Percentiles rank a stretch among this genome's conserved stretches.
phyloP scores from a whole-genome alignment of 495 filamentous ascomycete genomes.

The Xylaria scruposa region DNA sequence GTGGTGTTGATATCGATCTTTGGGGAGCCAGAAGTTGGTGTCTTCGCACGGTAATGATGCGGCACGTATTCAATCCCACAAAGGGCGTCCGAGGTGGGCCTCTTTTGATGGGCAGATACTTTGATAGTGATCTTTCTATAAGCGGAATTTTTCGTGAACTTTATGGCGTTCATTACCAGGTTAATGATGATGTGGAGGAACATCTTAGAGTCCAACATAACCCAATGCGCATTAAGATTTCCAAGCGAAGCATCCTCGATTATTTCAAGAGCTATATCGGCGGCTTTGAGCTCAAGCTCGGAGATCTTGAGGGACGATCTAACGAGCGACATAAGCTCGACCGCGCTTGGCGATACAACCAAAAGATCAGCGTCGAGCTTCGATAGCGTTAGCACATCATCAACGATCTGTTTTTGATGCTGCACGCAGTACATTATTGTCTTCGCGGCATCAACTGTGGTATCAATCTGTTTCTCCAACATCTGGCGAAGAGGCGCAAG shows the following conservation, averaged over 20 bases:
- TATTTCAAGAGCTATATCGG: background rate
- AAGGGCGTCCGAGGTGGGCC: background rate
- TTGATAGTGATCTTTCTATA: background rate
- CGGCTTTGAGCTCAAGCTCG: background rate
- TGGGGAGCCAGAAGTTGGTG: background rate
- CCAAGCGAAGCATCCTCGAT: background rate
- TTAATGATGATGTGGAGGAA: background rate
- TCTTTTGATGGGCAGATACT: background rate
- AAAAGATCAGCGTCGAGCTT: conserved; percentile 71
- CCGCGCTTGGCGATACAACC: background rate
- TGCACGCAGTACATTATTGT: conserved; percentile 77
- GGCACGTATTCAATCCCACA: background rate
- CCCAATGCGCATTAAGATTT: background rate
- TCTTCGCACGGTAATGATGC: background rate
- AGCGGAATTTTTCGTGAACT: background rate
- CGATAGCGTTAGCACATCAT: conserved; percentile 78
- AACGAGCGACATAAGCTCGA: background rate
- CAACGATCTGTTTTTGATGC: conserved; percentile 82
- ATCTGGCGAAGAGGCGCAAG: background rate
- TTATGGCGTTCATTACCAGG: background rate
- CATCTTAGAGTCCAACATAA: background rate
- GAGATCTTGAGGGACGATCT: background rate
- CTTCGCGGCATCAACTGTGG: conserved; percentile 70
- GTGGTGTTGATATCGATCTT: background rate
- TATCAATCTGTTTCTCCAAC: conserved; percentile 46